phyloP scores from a whole-genome alignment of 1,284 basidiomycete species.

The Ganoderma lucidum region DNA sequence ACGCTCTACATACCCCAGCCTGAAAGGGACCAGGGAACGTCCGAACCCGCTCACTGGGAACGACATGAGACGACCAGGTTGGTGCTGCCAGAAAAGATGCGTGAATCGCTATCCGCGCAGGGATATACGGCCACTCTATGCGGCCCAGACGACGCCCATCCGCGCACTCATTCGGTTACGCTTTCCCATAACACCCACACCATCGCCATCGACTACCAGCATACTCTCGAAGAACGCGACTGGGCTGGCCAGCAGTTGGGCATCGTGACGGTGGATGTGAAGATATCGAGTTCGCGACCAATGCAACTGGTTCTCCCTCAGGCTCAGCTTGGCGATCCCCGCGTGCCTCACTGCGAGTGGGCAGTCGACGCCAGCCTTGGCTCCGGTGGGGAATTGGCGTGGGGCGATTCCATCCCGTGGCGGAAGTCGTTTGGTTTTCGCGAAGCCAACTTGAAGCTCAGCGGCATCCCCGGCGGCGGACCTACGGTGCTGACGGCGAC shows the following conservation, averaged over 20 bases:
- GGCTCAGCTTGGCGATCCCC: too few relatives aligned
- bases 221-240: background rate
- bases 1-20: background rate
- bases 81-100: background rate
- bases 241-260: too few relatives aligned
- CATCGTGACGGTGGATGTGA: too few relatives aligned
- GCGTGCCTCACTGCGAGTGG: too few relatives aligned
- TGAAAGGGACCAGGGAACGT: background rate
- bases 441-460: too few relatives aligned
- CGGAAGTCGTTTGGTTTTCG: too few relatives aligned
- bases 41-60: background rate
- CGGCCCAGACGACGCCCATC: background rate
- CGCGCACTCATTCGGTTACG: background rate
- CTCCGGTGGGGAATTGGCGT: too few relatives aligned
- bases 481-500: background rate
- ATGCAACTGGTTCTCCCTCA: too few relatives aligned
- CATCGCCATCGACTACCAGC: background rate
- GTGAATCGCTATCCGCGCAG: background rate
- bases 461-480: too few relatives aligned
- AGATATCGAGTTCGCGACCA: too few relatives aligned
- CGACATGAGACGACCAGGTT: background rate
- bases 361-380: too few relatives aligned
- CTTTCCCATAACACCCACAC: background rate
- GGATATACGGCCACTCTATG: background rate
- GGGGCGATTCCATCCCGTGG: too few relatives aligned